A percentile compares a stretch with the other conserved stretches of the same genome.
Evolutionary conservation across 176 grass and related monocot genomes (phyloP).

Genomic region (Cenchrus americanus): DNA sequence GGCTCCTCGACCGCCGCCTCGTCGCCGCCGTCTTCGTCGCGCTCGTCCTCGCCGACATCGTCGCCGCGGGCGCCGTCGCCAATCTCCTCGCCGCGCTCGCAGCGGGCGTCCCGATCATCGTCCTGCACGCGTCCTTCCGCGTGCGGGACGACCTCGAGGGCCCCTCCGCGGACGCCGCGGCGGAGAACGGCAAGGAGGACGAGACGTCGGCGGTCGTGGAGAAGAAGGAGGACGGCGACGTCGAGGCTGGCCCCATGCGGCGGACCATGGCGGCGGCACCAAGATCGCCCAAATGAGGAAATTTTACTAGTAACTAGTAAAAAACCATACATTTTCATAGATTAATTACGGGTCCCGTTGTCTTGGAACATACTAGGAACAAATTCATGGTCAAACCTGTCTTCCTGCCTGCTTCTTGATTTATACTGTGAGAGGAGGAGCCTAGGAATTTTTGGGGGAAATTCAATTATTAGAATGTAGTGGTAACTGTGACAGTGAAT

Average conservation of each 20-base stretch:
- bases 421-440: neutral
- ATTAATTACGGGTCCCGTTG: neutral
- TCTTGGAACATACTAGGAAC: constrained; percentile 20
- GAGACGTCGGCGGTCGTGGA: constrained; percentile 50
- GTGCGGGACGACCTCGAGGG: constrained; percentile 68
- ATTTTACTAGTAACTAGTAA: neutral
- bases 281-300: constrained; percentile 51
- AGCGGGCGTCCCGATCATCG: constrained; percentile 54
- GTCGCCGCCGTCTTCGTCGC: constrained; percentile 54
- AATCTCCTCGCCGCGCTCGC: constrained; percentile 57
- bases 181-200: constrained; percentile 41
- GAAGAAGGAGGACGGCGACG: constrained; percentile 80
- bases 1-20: constrained; percentile 72
- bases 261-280: constrained; percentile 41
- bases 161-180: constrained; percentile 23
- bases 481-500: constrained; percentile 5
- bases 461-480: constrained; percentile 7
- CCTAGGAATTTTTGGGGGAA: constrained; percentile 25
- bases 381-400: constrained; percentile 29
- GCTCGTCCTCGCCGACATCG: constrained; percentile 69
- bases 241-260: constrained; percentile 50
- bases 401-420: constrained; percentile 24
- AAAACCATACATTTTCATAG: constrained; percentile 28
- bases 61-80: constrained; percentile 55
- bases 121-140: constrained; percentile 76